phyloP scores from a whole-genome alignment of 805 yeast genomes.

The Huiozyma sinensis region DNA sequence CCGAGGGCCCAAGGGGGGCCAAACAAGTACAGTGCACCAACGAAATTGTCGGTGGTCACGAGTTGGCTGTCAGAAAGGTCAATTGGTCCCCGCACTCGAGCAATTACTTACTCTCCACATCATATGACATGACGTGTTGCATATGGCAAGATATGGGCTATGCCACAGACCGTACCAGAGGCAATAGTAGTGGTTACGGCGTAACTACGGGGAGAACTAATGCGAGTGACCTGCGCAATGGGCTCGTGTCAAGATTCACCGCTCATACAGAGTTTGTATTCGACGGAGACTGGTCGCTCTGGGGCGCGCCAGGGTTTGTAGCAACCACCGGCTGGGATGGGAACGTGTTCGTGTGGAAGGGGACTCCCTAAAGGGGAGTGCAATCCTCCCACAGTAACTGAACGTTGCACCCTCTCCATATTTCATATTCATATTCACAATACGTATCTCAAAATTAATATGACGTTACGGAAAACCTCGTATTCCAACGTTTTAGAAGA shows the following conservation, averaged over 20 bases:
- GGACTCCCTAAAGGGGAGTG: slow-evolving; percentile 16
- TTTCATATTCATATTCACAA: not conserved
- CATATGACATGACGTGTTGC: slow-evolving; percentile 88
- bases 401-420: not conserved
- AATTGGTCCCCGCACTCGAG: slow-evolving; percentile 85
- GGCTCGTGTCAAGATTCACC: slow-evolving; percentile 48
- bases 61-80: slow-evolving; percentile 73
- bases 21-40: slow-evolving; percentile 40
- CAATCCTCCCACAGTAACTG: no score
- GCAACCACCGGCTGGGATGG: slow-evolving; percentile 97
- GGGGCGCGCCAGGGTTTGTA: slow-evolving; percentile 96
- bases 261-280: slow-evolving; percentile 80
- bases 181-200: slow-evolving; percentile 21
- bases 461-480: no score
- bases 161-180: slow-evolving; percentile 34
- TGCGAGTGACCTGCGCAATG: slow-evolving; percentile 27
- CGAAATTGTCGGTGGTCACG: slow-evolving; percentile 69
- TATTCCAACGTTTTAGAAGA: no score
- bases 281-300: slow-evolving; percentile 89
- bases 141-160: slow-evolving; percentile 74
- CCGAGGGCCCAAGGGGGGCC: not conserved
- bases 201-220: slow-evolving; percentile 12
- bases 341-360: slow-evolving; percentile 83
- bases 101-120: slow-evolving; percentile 57
- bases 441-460: no score